These are phyloP conservation scores for Podospora conica DNA, from an alignment of 495 filamentous ascomycete species.

Conservation along the genomic window DNA sequence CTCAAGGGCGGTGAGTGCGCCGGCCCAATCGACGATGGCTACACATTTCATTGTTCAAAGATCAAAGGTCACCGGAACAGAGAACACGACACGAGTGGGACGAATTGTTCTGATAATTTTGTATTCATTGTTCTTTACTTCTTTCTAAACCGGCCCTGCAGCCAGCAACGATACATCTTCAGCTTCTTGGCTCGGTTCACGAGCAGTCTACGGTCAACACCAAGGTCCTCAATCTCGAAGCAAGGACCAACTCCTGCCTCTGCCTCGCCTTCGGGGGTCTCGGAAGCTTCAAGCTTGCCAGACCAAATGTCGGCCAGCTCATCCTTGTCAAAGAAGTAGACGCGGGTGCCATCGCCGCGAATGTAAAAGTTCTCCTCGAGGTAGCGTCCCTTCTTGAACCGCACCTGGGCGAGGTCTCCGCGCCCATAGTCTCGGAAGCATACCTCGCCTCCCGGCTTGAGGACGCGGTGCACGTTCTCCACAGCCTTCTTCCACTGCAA, in stretches of 20 bases:
- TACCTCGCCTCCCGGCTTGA: conserved; percentile 85
- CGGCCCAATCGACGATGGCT: background rate
- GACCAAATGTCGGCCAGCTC: conserved; percentile 77
- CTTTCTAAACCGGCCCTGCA: conserved; percentile 87
- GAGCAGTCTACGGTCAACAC: conserved; percentile 76
- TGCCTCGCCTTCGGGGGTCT: conserved; percentile 20
- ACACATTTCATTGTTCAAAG: background rate
- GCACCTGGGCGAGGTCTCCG: conserved; percentile 91
- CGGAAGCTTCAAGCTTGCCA: conserved; percentile 23
- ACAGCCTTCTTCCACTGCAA: conserved; percentile 78
- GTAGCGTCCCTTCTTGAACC: conserved; percentile 90
- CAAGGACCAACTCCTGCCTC: conserved; percentile 17
- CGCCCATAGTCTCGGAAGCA: conserved; percentile 94
- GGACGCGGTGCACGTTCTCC: conserved; percentile 67
- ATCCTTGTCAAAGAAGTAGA: conserved; percentile 92
- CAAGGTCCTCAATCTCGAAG: conserved; percentile 72
- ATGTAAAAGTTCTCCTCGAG: conserved; percentile 96
- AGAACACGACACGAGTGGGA: background rate
- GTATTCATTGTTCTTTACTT: conserved; percentile 34
- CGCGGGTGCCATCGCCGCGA: conserved; percentile 87
- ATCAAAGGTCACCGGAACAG: background rate
- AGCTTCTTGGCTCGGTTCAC: conserved; percentile 85
- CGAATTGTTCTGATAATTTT: background rate
- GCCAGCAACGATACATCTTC: conserved; percentile 98
- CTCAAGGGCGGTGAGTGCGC: background rate